Percentiles rank a stretch among this genome's conserved stretches.
Conservation (phyloP, 768 basidiomycete species). For the Lactarius quietus region DNA sequence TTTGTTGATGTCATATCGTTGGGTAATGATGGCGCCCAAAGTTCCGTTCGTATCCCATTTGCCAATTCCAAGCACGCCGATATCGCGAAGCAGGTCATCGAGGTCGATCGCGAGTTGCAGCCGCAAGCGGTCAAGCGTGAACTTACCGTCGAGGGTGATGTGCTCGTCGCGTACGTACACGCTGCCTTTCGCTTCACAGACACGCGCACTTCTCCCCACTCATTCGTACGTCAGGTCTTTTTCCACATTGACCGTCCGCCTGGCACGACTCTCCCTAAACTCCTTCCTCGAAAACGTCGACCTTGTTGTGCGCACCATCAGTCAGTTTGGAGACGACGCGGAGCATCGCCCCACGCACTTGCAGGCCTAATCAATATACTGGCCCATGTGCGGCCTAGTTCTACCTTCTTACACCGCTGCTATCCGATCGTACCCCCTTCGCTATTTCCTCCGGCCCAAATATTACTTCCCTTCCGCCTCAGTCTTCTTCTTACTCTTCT, state of each 20-base stretch:
- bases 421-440: slow-evolving; percentile 27
- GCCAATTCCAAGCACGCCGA: slow-evolving; percentile 65
- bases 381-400: slow-evolving; percentile 24
- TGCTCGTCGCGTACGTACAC: slow-evolving; percentile 68
- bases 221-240: slow-evolving; percentile 58
- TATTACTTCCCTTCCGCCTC: slow-evolving; percentile 39
- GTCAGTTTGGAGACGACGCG: slow-evolving; percentile 73
- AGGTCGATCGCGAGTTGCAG: slow-evolving; percentile 84
- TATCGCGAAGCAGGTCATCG: slow-evolving; percentile 80
- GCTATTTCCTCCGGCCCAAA: slow-evolving; percentile 25
- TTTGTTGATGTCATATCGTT: background rate
- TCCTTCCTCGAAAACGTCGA: slow-evolving; percentile 89
- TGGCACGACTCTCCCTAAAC: slow-evolving; percentile 82
- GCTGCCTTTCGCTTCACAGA: background rate
- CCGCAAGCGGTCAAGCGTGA: slow-evolving; percentile 72
- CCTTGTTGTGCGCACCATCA: slow-evolving; percentile 76
- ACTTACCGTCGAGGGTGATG: slow-evolving; percentile 61
- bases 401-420: slow-evolving; percentile 23
- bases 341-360: slow-evolving; percentile 28
- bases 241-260: slow-evolving; percentile 73
- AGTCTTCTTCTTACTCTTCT: slow-evolving; percentile 90
- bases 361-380: slow-evolving; percentile 13
- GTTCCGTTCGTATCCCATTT: slow-evolving; percentile 70
- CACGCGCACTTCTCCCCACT: slow-evolving; percentile 12
- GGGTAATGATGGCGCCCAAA: background rate